Evolutionary conservation across 768 basidiomycete genomes (phyloP).

Genomic region (Psilocybe subaeruginosa): DNA sequence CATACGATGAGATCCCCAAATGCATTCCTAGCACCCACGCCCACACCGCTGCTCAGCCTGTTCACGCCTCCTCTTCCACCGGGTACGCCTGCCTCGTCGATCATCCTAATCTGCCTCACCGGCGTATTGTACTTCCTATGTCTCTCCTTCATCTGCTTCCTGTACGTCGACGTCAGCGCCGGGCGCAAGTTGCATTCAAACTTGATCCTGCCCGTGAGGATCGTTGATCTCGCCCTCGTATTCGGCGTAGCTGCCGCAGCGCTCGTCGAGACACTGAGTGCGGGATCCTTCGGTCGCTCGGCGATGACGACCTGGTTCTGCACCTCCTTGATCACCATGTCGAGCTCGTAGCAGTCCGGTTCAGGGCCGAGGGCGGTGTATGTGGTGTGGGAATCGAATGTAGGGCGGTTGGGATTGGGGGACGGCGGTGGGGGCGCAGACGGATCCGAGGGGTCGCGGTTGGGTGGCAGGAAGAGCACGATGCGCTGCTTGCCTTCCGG

Average conservation of each 20-base stretch:
- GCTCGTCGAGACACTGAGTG: slow-evolving; percentile 36
- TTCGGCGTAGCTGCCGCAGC: slow-evolving; percentile 47
- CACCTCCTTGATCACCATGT: slow-evolving; percentile 83
- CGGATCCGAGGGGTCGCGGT: slow-evolving; percentile 44
- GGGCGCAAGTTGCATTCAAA: slow-evolving; percentile 81
- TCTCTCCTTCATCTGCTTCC: slow-evolving; percentile 73
- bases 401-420: slow-evolving; percentile 36
- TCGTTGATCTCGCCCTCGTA: slow-evolving; percentile 72
- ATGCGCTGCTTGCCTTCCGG: slow-evolving; percentile 51
- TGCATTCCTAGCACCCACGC: slow-evolving; percentile 53
- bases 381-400: slow-evolving; percentile 36
- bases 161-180: slow-evolving; percentile 65
- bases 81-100: slow-evolving; percentile 70
- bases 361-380: slow-evolving; percentile 38
- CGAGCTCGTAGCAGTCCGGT: slow-evolving; percentile 81
- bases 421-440: slow-evolving; percentile 20
- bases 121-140: slow-evolving; percentile 70
- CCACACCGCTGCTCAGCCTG: slow-evolving; percentile 76
- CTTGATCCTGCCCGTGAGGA: slow-evolving; percentile 78
- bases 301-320: slow-evolving; percentile 88
- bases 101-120: slow-evolving; percentile 66
- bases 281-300: slow-evolving; percentile 72
- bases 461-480: slow-evolving; percentile 66
- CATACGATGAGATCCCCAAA: slow-evolving; percentile 73
- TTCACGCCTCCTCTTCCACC: slow-evolving; percentile 79